Evolutionary conservation across 106 monocot species (phyloP), one percentile per base, ranked within the genome.

Genomic region (Dactylorhiza incarnata): DNA sequence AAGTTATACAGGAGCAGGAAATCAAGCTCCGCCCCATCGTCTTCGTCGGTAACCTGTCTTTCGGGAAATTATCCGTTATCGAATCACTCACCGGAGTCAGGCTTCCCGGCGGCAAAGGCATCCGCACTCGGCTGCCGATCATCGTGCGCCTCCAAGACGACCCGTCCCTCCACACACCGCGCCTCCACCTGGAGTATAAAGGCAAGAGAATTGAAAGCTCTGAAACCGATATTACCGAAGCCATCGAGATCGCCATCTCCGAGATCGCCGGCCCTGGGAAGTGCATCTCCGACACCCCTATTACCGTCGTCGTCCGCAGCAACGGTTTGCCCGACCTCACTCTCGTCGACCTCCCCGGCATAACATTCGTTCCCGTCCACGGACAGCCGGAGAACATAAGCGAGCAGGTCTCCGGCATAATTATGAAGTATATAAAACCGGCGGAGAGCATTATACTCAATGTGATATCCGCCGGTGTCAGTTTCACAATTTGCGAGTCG

Each of bases 71-170:
- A 4, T 74, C 73, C 7, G 79, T 80, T 16, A 63, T 80, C 11
- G 74, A 80, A n/a, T 80, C 79, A 1, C 74, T 79, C 22, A 73
- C 73, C 7, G 79, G 73, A 29, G 65, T 80, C 51, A 80, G 74
- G 61, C 79, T 80, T 24, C 79, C 73, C 3, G 74, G 79, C 0
- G 79, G 79, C 20, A 73, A 80, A 52, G 79, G 79, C 37, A 80
- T 80, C 15, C 74, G 73, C 65, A 80, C 79, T 17, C 49, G 79
- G 0, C 73, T 80, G 12, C 79, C 79, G 5, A 65, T 80, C 65
- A 74, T 74, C 13, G 74, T 80, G 79, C 62, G 79, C 6, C 74
- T 80, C 12, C 74, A 80, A n/a, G 51, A 80, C 45, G n/a, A 73
- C 11, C 48, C 74, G 2, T 44, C 63, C 1, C 66, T 63, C 5